Evolutionary conservation across 345 rosid genomes (phyloP), one percentile per base, ranked within the genome.

Genomic region (Brassica rapa): DNA sequence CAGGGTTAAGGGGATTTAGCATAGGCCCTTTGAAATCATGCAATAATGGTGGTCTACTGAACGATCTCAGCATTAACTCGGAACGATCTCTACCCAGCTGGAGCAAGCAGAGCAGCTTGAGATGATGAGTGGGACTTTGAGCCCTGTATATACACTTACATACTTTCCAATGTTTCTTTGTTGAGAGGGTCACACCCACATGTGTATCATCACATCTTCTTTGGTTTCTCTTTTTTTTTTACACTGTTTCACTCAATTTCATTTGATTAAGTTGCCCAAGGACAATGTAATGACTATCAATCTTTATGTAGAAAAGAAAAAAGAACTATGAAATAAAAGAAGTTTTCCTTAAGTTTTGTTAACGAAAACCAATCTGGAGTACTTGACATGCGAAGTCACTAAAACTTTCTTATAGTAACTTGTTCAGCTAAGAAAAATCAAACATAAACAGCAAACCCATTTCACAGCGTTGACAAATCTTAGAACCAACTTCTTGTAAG

Each of bases 31-130:
- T 87, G 37, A 92, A 86, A 79, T 91, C 93, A 9, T 76, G 80
- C 78, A 72, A 62, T 62, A 72, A 62, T 27, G 37, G 69, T 77
- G 56, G 46, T 0, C 49, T 68, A 2, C 21, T 80, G 8, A 86
- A 87, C 63, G 93, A 90, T 74, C 87, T 87, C 1, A 87, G 89
- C 83, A 78, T 89, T 66, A 85, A 87, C 70, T 89, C 91, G 2
- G 87, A 84, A 29, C 80, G 86, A 66, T 85, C 92, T 7, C 77
- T 85, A 53, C 84, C 83, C 0, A 82, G 76, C 79, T 87, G 86
- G 87, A 80, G 79, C 61, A 60, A 80, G 66, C 78, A 81, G 78
- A 80, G 78, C 66, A 66, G 79, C 49, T 82, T 78, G 75, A 76
- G 80, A 82, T 87, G 86, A 84, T n/a, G 23, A 6, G 59, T 9